Evolutionary conservation across 2,329 filamentous ascomycete genomes (phyloP).

Genomic region (Aureobasidium namibiae): DNA sequence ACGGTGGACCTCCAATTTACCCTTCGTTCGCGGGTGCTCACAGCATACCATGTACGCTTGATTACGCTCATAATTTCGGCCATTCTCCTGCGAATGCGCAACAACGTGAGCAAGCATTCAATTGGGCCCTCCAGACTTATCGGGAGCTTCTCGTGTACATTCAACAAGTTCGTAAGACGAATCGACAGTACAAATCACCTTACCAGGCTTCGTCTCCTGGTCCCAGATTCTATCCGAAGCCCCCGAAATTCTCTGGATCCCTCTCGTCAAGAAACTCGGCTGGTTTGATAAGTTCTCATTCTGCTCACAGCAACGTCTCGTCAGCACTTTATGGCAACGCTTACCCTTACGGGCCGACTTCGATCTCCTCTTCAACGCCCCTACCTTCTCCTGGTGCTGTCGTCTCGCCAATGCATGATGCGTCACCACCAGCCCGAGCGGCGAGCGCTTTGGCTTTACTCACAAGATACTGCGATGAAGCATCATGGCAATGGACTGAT

Average conservation of each 20-base stretch:
- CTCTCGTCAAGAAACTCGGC: neutral
- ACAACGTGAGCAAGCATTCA: constrained; percentile 37
- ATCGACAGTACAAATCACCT: constrained; percentile 30
- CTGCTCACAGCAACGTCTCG: neutral
- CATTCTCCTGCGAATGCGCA: constrained; percentile 34
- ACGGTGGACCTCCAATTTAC: neutral
- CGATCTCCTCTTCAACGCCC: constrained; percentile 4
- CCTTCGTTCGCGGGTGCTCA: neutral
- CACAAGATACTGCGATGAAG: constrained; percentile 67
- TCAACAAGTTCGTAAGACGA: constrained; percentile 34
- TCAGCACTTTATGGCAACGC: neutral
- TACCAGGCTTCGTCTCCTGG: constrained; percentile 37
- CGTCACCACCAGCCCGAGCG: constrained; percentile 43
- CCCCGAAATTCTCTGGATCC: constrained; percentile 48
- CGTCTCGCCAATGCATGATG: constrained; percentile 31
- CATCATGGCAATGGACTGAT: constrained; percentile 81
- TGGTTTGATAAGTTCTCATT: neutral
- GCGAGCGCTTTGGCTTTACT: constrained; percentile 63
- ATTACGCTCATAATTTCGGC: constrained; percentile 16
- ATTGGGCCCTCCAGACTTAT: constrained; percentile 40
- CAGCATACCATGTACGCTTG: neutral
- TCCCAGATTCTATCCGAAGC: constrained; percentile 54
- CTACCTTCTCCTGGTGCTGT: constrained; percentile 21
- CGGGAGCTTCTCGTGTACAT: constrained; percentile 41
- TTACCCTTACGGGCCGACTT: constrained; percentile 18